Evolutionary conservation across 768 basidiomycete species (phyloP), one percentile per base, ranked within the genome.

Genomic region (Leccinum rimulosum): DNA sequence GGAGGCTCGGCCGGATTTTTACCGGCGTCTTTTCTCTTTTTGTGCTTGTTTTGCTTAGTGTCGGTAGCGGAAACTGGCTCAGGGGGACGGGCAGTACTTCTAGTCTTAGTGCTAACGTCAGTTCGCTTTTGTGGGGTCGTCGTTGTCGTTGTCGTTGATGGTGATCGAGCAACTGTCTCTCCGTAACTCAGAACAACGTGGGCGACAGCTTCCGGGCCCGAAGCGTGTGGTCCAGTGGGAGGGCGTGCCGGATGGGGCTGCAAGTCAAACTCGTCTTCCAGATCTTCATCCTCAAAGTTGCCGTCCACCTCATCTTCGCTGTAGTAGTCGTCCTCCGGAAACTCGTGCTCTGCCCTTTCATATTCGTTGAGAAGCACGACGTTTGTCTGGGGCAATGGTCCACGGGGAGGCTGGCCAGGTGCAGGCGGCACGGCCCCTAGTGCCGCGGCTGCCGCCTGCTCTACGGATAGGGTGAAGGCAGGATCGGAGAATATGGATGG

Each of bases 401-500:
- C 73, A 52, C 72, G 72, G 50, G 72, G 74, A 36, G 69, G 72
- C 31, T 70, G 69, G 22, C 71, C 71, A 28, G 71, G 67, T 12
- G 70, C 62, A 45, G 69, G 71, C 6, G 68, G 75, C 15, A 61
- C 66, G 19, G 64, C 63, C 17, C 70, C 65, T n/a, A 71, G 63
- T 35, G 72, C 74, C 52, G 74, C 73, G 19, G 74, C 77, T 22
- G 75, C 75, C 6, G 77, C 78, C 63, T 82, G 79, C 57, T 82
- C 82, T 66, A 83, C 78, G 52, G 81, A 80, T 4, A 78, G 71
- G 10, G 73, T 76, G 65, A 84, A 81, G 52, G 79, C 79, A 9
- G 83, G 79, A 69, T 84, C 82, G 28, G 79, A 77, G 65, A 84
- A 80, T 64, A 84, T 77, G 43, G 81, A 74, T 28, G 82, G 76